Conservation (phyloP, 495 filamentous ascomycete genomes). For the Pyrenopolyporus hunteri region DNA sequence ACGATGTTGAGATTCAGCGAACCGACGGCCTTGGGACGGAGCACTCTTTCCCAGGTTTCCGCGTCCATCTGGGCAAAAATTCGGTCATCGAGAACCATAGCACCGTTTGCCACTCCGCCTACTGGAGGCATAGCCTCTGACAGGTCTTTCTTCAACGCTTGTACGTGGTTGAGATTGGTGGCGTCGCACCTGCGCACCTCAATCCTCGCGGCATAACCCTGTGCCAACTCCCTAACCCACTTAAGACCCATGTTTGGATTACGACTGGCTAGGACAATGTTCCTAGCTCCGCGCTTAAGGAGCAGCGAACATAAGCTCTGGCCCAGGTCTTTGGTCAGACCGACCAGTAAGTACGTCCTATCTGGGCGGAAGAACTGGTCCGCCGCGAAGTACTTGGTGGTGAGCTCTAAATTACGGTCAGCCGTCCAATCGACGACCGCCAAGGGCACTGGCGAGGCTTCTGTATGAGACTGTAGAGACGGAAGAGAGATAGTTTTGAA, state of each 20-base stretch:
- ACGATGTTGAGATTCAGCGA: conserved; percentile 48
- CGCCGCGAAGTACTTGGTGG: conserved; percentile 23
- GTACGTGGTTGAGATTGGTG: conserved; percentile 39
- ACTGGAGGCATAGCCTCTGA: conserved; percentile 42
- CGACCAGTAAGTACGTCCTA: conserved; percentile 64
- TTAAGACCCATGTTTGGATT: conserved; percentile 54
- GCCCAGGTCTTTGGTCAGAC: conserved; percentile 63
- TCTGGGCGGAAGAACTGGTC: conserved; percentile 41
- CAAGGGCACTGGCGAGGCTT: conserved; percentile 18
- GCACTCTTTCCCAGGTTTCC: conserved; percentile 46
- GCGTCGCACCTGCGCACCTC: conserved; percentile 48
- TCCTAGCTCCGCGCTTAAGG: conserved; percentile 57
- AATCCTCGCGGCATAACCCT: conserved; percentile 39
- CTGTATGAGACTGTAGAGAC: conserved; percentile 25
- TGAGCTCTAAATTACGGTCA: conserved; percentile 32
- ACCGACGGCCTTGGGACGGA: conserved; percentile 53
- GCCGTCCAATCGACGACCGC: conserved; percentile 49
- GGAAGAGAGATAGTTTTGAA: conserved; percentile 27
- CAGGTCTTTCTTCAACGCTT: conserved; percentile 40
- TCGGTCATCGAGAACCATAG: conserved; percentile 60
- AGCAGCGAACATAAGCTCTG: conserved; percentile 65
- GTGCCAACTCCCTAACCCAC: conserved; percentile 53
- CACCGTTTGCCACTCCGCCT: conserved; percentile 58
- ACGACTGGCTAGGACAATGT: conserved; percentile 63
- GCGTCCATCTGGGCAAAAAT: conserved; percentile 55